Percentiles rank a stretch among this genome's conserved stretches.
Evolutionary conservation across 306 rosid species (phyloP).

Genomic region (Heteromeles arbutifolia): DNA sequence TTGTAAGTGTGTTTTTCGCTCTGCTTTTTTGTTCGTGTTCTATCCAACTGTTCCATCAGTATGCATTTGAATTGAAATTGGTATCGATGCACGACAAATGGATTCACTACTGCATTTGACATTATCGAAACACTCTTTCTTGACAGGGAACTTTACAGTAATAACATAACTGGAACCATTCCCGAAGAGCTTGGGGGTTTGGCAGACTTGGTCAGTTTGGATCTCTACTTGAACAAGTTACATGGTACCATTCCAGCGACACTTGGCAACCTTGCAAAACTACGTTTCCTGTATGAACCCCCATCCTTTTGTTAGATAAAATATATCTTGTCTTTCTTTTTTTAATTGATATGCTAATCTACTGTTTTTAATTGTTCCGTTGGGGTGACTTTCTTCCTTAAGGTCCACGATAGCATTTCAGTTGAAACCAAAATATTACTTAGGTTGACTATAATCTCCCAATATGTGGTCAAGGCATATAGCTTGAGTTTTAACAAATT

Average conservation of each 20-base stretch:
- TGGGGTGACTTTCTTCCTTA: not conserved
- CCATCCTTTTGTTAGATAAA: constrained; percentile 35
- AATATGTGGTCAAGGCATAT: not conserved
- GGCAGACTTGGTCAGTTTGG: constrained; percentile 85
- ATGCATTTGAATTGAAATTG: not conserved
- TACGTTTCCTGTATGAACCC: constrained; percentile 70
- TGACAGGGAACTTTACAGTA: constrained; percentile 80
- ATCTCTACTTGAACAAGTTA: constrained; percentile 70
- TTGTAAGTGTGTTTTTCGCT: constrained; percentile 53
- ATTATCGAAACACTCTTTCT: not conserved
- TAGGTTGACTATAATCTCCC: not conserved
- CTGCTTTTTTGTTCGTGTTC: not conserved
- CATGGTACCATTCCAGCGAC: constrained; percentile 45
- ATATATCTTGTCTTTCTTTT: not conserved
- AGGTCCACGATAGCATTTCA: not conserved
- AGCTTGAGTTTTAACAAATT: not conserved
- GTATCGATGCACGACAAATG: not conserved
- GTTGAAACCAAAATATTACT: not conserved
- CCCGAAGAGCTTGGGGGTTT: constrained; percentile 73
- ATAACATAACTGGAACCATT: constrained; percentile 56
- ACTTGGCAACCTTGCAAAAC: constrained; percentile 49
- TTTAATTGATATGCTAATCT: not conserved
- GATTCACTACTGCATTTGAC: not conserved
- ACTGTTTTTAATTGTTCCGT: not conserved
- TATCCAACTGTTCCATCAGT: not conserved